A percentile compares a stretch with the other conserved stretches of the same genome.
Evolutionary conservation across 2,329 filamentous ascomycete species (phyloP).

Genomic region (Cercospora sesami): DNA sequence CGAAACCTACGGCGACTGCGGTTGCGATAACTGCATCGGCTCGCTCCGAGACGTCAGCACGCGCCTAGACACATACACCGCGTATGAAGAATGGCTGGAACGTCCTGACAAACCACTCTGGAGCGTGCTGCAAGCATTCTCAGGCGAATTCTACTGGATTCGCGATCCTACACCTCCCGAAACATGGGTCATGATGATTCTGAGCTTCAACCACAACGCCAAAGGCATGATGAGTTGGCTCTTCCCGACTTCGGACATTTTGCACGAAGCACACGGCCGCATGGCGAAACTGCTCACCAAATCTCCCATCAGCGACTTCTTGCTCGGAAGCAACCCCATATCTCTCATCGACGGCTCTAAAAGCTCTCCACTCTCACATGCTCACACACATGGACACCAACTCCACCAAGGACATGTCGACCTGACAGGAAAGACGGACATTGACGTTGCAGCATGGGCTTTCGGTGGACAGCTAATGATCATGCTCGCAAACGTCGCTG

Average conservation of each 20-base stretch:
- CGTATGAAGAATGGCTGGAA: slow-evolving; percentile 46
- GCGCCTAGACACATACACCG: slow-evolving; percentile 46
- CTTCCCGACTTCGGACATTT: slow-evolving; percentile 44
- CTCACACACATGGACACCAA: background rate
- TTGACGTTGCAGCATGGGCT: slow-evolving; percentile 33
- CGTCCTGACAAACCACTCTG: slow-evolving; percentile 47
- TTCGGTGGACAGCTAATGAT: slow-evolving; percentile 24
- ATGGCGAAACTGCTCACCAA: slow-evolving; percentile 46
- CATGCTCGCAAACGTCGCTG: slow-evolving; percentile 28
- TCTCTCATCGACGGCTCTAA: slow-evolving; percentile 5
- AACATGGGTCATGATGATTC: slow-evolving; percentile 50
- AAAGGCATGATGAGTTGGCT: slow-evolving; percentile 54
- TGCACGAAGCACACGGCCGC: slow-evolving; percentile 39
- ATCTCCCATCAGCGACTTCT: slow-evolving; percentile 38
- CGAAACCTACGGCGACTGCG: slow-evolving; percentile 61
- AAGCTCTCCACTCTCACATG: background rate
- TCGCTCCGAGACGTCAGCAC: slow-evolving; percentile 54
- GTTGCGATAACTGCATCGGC: slow-evolving; percentile 61
- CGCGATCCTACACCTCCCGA: slow-evolving; percentile 49
- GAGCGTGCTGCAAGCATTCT: slow-evolving; percentile 55
- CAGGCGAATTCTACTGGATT: slow-evolving; percentile 50
- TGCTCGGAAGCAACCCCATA: slow-evolving; percentile 41
- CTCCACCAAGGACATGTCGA: background rate
- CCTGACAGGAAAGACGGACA: background rate
- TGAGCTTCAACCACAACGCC: slow-evolving; percentile 52